phyloP scores from a whole-genome alignment of 1,284 basidiomycete species.

The Apiotrichum veenhuisii region DNA sequence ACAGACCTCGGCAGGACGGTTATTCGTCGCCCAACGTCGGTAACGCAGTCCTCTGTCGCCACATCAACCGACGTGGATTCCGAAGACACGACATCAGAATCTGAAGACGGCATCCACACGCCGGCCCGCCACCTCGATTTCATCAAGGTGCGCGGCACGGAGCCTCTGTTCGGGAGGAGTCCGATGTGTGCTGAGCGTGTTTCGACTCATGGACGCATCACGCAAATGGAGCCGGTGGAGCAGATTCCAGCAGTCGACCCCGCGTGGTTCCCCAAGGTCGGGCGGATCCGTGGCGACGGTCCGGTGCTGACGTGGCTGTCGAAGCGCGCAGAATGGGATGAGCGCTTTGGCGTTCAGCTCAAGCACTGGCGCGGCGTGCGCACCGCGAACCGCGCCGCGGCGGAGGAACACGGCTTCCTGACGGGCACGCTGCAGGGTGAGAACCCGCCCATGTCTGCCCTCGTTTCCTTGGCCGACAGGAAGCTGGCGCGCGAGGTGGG shows the following conservation, averaged over 20 bases:
- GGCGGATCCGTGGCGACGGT: constrained; percentile 39
- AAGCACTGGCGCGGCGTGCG: constrained; percentile 35
- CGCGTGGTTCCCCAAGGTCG: constrained; percentile 30
- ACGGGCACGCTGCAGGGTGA: constrained; percentile 40
- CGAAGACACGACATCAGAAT: not conserved
- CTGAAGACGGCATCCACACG: not conserved
- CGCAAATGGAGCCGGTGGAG: constrained; percentile 68
- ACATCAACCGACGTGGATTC: not conserved
- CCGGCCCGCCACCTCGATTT: not conserved
- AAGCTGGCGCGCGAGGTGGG: constrained; percentile 38
- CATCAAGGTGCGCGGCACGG: constrained; percentile 38
- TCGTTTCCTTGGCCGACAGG: constrained; percentile 39
- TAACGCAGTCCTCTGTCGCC: not conserved
- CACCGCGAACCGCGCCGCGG: constrained; percentile 27
- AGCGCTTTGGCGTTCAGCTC: constrained; percentile 34
- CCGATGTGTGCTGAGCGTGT: constrained; percentile 81
- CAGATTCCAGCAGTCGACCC: constrained; percentile 49
- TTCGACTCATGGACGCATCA: constrained; percentile 68
- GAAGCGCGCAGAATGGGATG: constrained; percentile 40
- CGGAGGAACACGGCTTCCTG: constrained; percentile 42
- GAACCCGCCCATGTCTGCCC: constrained; percentile 35
- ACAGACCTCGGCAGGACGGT: not conserved
- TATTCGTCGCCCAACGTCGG: not conserved
- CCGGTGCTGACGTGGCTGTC: constrained; percentile 45
- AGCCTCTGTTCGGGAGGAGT: constrained; percentile 38